phyloP scores from a whole-genome alignment of 169 alveolate species.

The Neospora caninum region DNA sequence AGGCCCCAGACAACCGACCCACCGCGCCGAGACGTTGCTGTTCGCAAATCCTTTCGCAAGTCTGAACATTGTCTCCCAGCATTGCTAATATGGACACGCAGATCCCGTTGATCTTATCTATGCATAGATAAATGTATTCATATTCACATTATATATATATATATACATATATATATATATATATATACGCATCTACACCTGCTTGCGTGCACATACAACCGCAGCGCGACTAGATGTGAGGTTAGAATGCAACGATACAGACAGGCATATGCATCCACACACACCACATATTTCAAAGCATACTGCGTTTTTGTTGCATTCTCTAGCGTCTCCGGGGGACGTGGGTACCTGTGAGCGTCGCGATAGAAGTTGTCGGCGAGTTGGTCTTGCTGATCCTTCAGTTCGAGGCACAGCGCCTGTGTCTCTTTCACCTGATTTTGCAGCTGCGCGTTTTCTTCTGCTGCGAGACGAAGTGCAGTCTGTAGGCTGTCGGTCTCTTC shows the following conservation, averaged over 20 bases:
- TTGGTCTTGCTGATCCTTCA: background rate
- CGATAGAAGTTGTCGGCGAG: background rate
- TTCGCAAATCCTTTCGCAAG: too few species aligned
- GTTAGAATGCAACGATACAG: too few species aligned
- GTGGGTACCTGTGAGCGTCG: background rate
- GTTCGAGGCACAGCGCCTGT: background rate
- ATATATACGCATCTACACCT: background rate
- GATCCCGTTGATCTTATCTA: too few species aligned
- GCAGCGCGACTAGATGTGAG: too few species aligned
- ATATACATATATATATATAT: background rate
- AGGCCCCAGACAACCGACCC: too few species aligned
- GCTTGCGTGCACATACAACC: too few species aligned
- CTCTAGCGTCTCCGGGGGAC: background rate
- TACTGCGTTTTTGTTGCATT: too few species aligned
- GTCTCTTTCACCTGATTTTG: background rate
- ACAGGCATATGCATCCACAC: too few species aligned
- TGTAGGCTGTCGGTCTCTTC: background rate
- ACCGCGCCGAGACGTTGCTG: background rate
- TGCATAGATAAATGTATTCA: too few species aligned
- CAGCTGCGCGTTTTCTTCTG: slow-evolving; percentile 3
- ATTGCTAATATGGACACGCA: too few species aligned
- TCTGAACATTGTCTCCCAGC: too few species aligned
- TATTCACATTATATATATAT: background rate
- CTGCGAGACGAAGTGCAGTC: background rate
- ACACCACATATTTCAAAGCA: too few species aligned